These are phyloP conservation scores for Knufia petricola DNA, from an alignment of 2,329 filamentous ascomycete species.

Conservation along the genomic window DNA sequence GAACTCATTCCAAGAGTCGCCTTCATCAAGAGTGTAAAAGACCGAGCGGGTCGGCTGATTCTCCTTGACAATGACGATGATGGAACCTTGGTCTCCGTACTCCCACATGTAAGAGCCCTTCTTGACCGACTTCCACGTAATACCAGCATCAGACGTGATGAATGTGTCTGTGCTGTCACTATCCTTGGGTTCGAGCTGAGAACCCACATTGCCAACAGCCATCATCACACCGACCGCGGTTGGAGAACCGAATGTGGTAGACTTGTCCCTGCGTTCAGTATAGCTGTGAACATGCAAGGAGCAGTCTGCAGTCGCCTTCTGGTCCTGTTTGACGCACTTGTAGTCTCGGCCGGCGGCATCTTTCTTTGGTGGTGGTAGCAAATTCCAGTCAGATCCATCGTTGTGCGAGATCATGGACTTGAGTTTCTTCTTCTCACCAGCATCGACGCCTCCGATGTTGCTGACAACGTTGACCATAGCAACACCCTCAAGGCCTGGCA, in stretches of 20 bases:
- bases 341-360: constrained; percentile 64
- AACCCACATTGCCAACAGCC: constrained; percentile 81
- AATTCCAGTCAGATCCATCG: constrained; percentile 80
- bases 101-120: constrained; percentile 89
- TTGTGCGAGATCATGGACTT: constrained; percentile 94
- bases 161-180: constrained; percentile 84
- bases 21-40: constrained; percentile 72
- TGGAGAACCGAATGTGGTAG: constrained; percentile 77
- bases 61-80: constrained; percentile 77
- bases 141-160: constrained; percentile 81
- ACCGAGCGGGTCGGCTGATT: constrained; percentile 56
- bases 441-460: constrained; percentile 57
- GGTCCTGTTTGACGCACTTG: constrained; percentile 52
- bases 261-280: constrained; percentile 73
- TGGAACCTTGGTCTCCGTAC: constrained; percentile 87
- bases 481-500: constrained; percentile 84
- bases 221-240: constrained; percentile 87
- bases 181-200: constrained; percentile 54
- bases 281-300: constrained; percentile 91
- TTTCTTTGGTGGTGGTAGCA: constrained; percentile 60
- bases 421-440: constrained; percentile 63
- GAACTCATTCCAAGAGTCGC: constrained; percentile 66
- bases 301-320: constrained; percentile 54
- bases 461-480: constrained; percentile 75
- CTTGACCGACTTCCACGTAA: constrained; percentile 75